These are phyloP conservation scores for Neoscytalidium dimidiatum DNA, from an alignment of 2,329 filamentous ascomycete genomes.

Conservation along the genomic window DNA sequence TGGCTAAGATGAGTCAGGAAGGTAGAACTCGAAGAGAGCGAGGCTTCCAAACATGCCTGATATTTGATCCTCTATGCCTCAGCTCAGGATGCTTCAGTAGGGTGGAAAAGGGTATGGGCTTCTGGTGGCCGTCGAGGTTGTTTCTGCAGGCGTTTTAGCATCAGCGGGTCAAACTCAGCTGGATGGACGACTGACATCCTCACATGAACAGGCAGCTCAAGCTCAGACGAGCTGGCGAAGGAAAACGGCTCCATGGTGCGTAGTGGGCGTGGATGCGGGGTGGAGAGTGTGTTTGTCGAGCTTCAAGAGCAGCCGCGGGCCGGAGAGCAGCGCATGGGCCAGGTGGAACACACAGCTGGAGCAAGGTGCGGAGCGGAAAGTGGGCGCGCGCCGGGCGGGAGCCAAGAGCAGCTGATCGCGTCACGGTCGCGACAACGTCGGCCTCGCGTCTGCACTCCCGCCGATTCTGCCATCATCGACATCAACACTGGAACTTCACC, in stretches of 20 bases:
- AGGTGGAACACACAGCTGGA: too few species aligned
- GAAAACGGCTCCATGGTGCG: slow-evolving; percentile 88
- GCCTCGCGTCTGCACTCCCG: not conserved
- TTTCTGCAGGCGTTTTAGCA: slow-evolving; percentile 53
- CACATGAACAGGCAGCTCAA: slow-evolving; percentile 69
- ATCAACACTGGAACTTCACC: not conserved
- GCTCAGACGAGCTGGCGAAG: slow-evolving; percentile 84
- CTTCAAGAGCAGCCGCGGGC: not conserved
- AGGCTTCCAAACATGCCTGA: slow-evolving; percentile 53
- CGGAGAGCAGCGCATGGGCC: not conserved
- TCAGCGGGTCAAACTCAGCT: not conserved
- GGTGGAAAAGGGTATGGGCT: slow-evolving; percentile 72
- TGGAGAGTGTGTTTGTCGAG: not conserved
- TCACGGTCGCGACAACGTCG: slow-evolving; percentile 10
- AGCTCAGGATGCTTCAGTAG: slow-evolving; percentile 78
- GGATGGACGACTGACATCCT: slow-evolving; percentile 57
- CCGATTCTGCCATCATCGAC: not conserved
- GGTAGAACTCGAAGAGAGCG: not conserved
- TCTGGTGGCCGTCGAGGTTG: slow-evolving; percentile 76
- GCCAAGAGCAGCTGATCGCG: not conserved
- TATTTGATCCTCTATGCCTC: slow-evolving; percentile 83
- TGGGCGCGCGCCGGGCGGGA: not conserved
- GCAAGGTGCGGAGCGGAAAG: too few species aligned
- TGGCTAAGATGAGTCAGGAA: slow-evolving; percentile 51
- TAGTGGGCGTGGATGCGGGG: not conserved